Evolutionary conservation across 2,329 filamentous ascomycete species (phyloP).

Genomic region (Magnaporthiopsis incrustans): DNA sequence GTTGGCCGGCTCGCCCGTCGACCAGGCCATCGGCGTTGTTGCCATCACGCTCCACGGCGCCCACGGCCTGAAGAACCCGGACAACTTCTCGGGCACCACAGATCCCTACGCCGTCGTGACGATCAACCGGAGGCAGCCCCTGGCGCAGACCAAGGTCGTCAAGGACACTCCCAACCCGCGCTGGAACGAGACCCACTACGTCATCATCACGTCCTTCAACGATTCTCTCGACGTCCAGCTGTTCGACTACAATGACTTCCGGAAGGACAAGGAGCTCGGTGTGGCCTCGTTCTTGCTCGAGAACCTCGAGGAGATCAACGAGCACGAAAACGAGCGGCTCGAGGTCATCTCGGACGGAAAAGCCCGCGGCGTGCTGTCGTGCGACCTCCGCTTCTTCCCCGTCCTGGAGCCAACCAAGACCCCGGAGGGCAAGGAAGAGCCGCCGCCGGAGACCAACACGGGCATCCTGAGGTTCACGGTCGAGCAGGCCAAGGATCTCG

Average conservation of each 20-base stretch:
- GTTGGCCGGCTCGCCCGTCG: slow-evolving; percentile 86
- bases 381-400: slow-evolving; percentile 91
- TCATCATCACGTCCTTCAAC: slow-evolving; percentile 85
- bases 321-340: slow-evolving; percentile 76
- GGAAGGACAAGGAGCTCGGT: slow-evolving; percentile 94
- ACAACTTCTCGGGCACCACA: slow-evolving; percentile 84
- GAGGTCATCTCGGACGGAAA: slow-evolving; percentile 83
- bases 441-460: slow-evolving; percentile 81
- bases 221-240: slow-evolving; percentile 79
- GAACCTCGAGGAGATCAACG: slow-evolving; percentile 64
- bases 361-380: slow-evolving; percentile 67
- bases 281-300: slow-evolving; percentile 80
- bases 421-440: slow-evolving; percentile 69
- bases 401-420: slow-evolving; percentile 67
- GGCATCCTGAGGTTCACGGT: slow-evolving; percentile 91
- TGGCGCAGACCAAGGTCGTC: slow-evolving; percentile 84
- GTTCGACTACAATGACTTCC: slow-evolving; percentile 90
- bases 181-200: slow-evolving; percentile 96
- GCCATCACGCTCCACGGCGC: slow-evolving; percentile 88
- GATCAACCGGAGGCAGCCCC: slow-evolving; percentile 70
- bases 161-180: slow-evolving; percentile 77
- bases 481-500: slow-evolving; percentile 93
- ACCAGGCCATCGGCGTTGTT: slow-evolving; percentile 90
- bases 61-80: slow-evolving; percentile 86
- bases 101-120: slow-evolving; percentile 86